Conservation (phyloP, 1,284 basidiomycete genomes). For the Puccinia brachypodii region DNA sequence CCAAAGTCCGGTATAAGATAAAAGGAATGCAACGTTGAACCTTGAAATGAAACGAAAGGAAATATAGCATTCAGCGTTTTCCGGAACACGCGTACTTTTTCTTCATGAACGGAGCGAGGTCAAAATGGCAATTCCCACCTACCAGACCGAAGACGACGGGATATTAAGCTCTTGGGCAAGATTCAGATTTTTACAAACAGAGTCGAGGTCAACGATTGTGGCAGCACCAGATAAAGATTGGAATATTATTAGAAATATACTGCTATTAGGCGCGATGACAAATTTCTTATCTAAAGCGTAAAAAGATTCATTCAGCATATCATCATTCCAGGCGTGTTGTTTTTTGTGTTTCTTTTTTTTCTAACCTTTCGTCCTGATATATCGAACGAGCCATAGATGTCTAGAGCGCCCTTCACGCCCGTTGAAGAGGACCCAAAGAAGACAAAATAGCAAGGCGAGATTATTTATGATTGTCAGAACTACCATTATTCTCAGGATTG, state of each 20-base stretch:
- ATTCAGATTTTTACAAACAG: not conserved
- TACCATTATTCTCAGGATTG: not conserved
- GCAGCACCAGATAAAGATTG: not conserved
- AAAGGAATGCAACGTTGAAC: conserved; percentile 5
- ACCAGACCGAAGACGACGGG: not conserved
- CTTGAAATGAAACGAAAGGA: not conserved
- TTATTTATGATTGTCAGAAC: not conserved
- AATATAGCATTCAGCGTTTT: not conserved
- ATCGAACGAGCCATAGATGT: conserved; percentile 10
- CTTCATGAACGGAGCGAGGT: not conserved
- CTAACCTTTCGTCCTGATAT: conserved; percentile 4
- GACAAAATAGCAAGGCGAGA: not conserved
- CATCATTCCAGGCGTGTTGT: not conserved
- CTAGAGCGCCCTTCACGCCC: conserved; percentile 14
- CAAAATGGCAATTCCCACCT: not conserved
- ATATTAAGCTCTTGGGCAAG: not conserved
- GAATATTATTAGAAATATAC: not conserved
- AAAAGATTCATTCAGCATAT: not conserved
- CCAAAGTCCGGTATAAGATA: not conserved
- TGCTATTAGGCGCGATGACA: not conserved
- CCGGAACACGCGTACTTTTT: not conserved
- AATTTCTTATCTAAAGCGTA: conserved; percentile 7
- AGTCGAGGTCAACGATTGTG: not conserved
- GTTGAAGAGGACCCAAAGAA: not conserved
- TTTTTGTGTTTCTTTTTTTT: not conserved